Evolutionary conservation across 2,329 filamentous ascomycete genomes (phyloP).

Genomic region (Trichophyton schoenleinii): DNA sequence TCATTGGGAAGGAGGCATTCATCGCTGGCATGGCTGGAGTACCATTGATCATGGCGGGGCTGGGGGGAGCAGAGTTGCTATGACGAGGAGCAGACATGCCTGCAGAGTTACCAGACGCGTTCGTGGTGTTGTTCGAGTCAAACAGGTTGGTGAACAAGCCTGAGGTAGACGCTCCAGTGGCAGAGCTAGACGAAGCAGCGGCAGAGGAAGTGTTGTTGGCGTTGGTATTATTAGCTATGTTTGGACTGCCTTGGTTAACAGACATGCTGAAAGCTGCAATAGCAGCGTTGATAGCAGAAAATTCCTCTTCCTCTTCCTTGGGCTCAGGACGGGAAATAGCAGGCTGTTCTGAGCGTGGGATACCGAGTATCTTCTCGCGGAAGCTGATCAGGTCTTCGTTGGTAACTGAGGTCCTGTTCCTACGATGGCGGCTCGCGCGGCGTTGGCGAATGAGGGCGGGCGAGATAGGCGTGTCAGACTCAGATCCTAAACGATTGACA

Average conservation of each 20-base stretch:
- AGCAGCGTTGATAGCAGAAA: slow-evolving; percentile 26
- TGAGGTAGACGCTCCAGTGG: slow-evolving; percentile 14
- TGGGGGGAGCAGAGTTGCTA: slow-evolving; percentile 22
- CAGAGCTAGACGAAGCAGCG: slow-evolving; percentile 12
- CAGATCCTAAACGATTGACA: background rate
- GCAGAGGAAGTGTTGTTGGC: background rate
- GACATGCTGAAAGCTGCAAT: slow-evolving; percentile 18
- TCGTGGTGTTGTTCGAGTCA: slow-evolving; percentile 24
- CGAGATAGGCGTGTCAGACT: background rate
- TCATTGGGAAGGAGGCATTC: slow-evolving; percentile 30
- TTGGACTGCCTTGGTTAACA: slow-evolving; percentile 4
- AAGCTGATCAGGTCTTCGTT: slow-evolving; percentile 13
- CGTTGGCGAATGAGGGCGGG: background rate
- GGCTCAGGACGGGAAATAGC: background rate
- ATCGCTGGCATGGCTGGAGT: slow-evolving; percentile 18
- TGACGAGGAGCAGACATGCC: slow-evolving; percentile 20
- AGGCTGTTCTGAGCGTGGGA: slow-evolving; percentile 4
- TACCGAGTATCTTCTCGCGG: slow-evolving; percentile 12
- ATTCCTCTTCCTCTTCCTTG: slow-evolving; percentile 17
- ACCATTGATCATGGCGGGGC: slow-evolving; percentile 13
- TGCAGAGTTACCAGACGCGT: slow-evolving; percentile 11
- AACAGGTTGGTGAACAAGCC: slow-evolving; percentile 24
- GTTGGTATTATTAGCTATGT: background rate
- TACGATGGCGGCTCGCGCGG: slow-evolving; percentile 13
- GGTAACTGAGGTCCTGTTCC: slow-evolving; percentile 12